Evolutionary conservation across 768 basidiomycete genomes (phyloP), one percentile per base, ranked within the genome.

Genomic region (Inosperma sp.): DNA sequence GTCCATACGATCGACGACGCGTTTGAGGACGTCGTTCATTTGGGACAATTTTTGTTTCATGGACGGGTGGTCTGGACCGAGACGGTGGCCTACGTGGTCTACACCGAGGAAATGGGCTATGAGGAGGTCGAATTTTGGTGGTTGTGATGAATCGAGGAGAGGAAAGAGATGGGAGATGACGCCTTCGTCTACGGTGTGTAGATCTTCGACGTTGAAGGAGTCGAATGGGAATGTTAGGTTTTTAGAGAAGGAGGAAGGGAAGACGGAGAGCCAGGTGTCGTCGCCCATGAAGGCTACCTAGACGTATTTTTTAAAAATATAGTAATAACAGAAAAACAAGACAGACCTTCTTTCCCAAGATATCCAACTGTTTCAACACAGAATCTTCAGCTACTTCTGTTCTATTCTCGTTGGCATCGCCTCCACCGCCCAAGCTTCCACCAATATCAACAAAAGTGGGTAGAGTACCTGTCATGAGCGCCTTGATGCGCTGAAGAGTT

Each of bases 161-260:
- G 92, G 91, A 57, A 94, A 83, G 4, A 98, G 72, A 59, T 97
- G 84, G 9, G 71, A 60, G 30, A 88, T 85, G 49, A 98, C 93
- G 7, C 95, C 95, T 45, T 86, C 75, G 60, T 99, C 96, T 40
- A 98, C 96, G 0, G 91, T 86, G 61, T 99, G 93, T 3, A 99
- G 76, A 64, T 98, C 96, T 66, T 98, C 96, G 52, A 99, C 96
- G 66, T 98, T 93, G 77, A 99, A 98, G 0, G 93, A 96, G 67
- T 96, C 94, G 63, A 83, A 98, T 0, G 94, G 86, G 62, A 82
- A 86, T 1, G 86, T 76, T 74, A 88, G 82, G 60, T 88, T 83
- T 12, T 72, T 65, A 23, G 78, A 73, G 57, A 97, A 93, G 4
- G 81, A 70, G 46, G 78, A 70, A 0, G 94, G 91, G 62, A 93